These are phyloP conservation scores for Metarhizium robertsii DNA, from an alignment of 2,329 filamentous ascomycete genomes.

Conservation along the genomic window DNA sequence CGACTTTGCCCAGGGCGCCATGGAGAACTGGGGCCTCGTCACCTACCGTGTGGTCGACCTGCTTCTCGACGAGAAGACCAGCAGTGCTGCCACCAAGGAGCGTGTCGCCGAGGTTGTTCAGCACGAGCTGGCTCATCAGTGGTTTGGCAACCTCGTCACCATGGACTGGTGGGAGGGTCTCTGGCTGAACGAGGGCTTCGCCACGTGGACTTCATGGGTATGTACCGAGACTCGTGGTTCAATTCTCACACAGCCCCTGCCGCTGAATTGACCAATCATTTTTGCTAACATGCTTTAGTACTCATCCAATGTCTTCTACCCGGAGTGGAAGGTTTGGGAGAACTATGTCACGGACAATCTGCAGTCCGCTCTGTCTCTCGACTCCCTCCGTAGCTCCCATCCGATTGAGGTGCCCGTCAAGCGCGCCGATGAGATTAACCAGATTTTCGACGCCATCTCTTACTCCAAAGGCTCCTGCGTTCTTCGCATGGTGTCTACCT, in stretches of 20 bases:
- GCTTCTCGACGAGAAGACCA: conserved; percentile 84
- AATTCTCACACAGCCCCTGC: not conserved
- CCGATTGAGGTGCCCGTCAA: conserved; percentile 96
- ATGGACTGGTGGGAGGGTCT: conserved; percentile 99
- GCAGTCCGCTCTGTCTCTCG: conserved; percentile 76
- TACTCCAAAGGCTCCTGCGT: conserved; percentile 97
- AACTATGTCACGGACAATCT: conserved; percentile 89
- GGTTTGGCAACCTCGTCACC: conserved; percentile 95
- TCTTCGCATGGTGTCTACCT: conserved; percentile 93
- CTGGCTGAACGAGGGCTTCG: conserved; percentile 93
- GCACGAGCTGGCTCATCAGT: conserved; percentile 94
- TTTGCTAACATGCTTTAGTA: conserved; percentile 33
- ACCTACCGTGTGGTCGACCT: conserved; percentile 82
- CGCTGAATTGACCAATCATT: too few relatives aligned
- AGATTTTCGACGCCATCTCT: conserved; percentile 96
- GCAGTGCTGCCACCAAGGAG: conserved; percentile 82
- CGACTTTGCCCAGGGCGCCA: conserved; percentile 89
- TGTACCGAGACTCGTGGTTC: not conserved
- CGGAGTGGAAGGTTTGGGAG: conserved; percentile 98
- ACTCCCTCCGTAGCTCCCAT: conserved; percentile 88
- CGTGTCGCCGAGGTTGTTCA: conserved; percentile 92
- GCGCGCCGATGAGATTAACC: conserved; percentile 90
- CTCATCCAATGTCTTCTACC: conserved; percentile 89
- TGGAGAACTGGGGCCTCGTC: conserved; percentile 98
- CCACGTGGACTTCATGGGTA: conserved; percentile 35